Evolutionary conservation across 202 grass and related monocot genomes (phyloP).

Genomic region (Brachypodium distachyon): DNA sequence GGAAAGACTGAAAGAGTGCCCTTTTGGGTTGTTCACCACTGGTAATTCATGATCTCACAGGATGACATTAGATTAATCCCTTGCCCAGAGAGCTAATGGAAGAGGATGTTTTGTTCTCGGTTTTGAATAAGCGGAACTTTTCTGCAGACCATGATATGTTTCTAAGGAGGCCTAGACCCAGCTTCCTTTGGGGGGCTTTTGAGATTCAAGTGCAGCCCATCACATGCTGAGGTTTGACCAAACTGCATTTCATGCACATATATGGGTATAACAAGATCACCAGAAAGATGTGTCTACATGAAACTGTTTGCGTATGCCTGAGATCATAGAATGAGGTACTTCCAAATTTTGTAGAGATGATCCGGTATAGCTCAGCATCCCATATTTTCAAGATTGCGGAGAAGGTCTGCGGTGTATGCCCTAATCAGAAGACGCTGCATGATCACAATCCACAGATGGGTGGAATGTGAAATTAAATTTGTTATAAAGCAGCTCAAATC

Average conservation of each 20-base stretch:
- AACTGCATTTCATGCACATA: not conserved
- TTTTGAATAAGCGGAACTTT: not conserved
- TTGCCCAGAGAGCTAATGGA: not conserved
- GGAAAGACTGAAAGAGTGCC: not conserved
- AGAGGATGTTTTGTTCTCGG: not conserved
- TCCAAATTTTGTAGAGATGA: not conserved
- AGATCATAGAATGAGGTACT: not conserved
- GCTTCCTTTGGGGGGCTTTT: not conserved
- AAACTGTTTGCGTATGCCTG: not conserved
- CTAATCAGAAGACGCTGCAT: not conserved
- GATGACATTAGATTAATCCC: not conserved
- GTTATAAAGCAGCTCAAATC: not conserved
- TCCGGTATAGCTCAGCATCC: not conserved
- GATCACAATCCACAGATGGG: not conserved
- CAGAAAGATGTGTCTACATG: not conserved
- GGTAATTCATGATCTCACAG: not conserved
- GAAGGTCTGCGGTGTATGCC: not conserved
- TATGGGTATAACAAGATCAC: not conserved
- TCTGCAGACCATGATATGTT: not conserved
- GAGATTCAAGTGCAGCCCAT: conserved; percentile 1
- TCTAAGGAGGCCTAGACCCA: not conserved
- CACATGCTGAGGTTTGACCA: not conserved
- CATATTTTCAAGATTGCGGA: not conserved
- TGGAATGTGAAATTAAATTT: not conserved
- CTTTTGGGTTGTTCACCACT: not conserved